A percentile compares a stretch with the other conserved stretches of the same genome.
These are phyloP conservation scores for Pseudevernia furfuracea DNA, from an alignment of 495 filamentous ascomycete species.

Conservation along the genomic window DNA sequence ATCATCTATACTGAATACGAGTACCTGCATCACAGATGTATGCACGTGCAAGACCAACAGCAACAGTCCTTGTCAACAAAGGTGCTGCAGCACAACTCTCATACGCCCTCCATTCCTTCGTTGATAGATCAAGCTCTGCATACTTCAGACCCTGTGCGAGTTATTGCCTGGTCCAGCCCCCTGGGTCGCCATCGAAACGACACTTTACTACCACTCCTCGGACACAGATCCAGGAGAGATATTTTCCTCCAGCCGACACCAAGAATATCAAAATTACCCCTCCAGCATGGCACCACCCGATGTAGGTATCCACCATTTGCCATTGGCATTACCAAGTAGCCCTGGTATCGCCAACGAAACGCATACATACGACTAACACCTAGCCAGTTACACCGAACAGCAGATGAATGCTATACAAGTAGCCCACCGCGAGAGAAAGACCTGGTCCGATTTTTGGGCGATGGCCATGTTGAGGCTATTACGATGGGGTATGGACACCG, in stretches of 20 bases:
- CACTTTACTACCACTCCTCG: slow-evolving; percentile 22
- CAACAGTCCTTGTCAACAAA: slow-evolving; percentile 15
- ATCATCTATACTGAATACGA: slow-evolving; percentile 2
- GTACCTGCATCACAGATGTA: slow-evolving; percentile 21
- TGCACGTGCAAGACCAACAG: slow-evolving; percentile 13
- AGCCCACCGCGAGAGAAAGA: slow-evolving; percentile 59
- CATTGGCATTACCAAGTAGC: background rate
- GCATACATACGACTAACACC: slow-evolving; percentile 27
- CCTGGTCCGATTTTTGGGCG: slow-evolving; percentile 62
- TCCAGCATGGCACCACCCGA: slow-evolving; percentile 32
- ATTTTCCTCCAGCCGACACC: slow-evolving; percentile 24
- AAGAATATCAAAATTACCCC: slow-evolving; percentile 26
- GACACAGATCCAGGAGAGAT: slow-evolving; percentile 21
- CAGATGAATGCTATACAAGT: slow-evolving; percentile 57
- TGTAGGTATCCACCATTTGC: slow-evolving; percentile 17
- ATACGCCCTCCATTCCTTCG: slow-evolving; percentile 8
- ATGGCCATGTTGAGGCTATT: slow-evolving; percentile 53
- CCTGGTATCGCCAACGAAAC: background rate
- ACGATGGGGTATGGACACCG: slow-evolving; percentile 59
- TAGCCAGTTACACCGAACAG: slow-evolving; percentile 43
- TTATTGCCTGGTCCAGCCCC: slow-evolving; percentile 3
- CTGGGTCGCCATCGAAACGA: slow-evolving; percentile 9
- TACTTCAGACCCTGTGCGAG: slow-evolving; percentile 15
- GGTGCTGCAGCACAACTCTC: slow-evolving; percentile 18
- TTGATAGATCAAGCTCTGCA: slow-evolving; percentile 9